These are phyloP conservation scores for Backusella psychrophila DNA, from an alignment of 192 early-diverging fungal species.

Conservation along the genomic window DNA sequence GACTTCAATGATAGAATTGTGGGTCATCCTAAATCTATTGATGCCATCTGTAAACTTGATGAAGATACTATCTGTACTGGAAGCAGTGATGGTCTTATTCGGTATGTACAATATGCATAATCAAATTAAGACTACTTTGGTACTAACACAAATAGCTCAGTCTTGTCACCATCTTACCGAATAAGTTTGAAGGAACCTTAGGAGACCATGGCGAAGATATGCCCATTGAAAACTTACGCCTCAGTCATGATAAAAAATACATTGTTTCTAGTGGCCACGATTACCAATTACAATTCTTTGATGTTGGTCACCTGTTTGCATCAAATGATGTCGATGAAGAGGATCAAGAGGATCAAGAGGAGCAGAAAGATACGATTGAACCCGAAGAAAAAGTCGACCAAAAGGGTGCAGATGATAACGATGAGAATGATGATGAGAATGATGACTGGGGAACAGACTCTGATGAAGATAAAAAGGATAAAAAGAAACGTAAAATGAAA, in stretches of 20 bases:
- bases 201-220: slow-evolving; percentile 85
- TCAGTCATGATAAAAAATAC: slow-evolving; percentile 70
- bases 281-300: slow-evolving; percentile 86
- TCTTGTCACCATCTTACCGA: slow-evolving; percentile 86
- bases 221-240: slow-evolving; percentile 81
- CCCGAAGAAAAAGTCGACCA: slow-evolving; percentile 27
- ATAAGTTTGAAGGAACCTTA: slow-evolving; percentile 84
- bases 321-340: slow-evolving; percentile 43
- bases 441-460: slow-evolving; percentile 17
- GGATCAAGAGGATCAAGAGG: slow-evolving; percentile 45
- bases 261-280: slow-evolving; percentile 88
- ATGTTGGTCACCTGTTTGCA: slow-evolving; percentile 62
- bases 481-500: slow-evolving; percentile 23
- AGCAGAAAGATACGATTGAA: slow-evolving; percentile 42
- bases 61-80: slow-evolving; percentile 89
- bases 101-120: slow-evolving; percentile 28
- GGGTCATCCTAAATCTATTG: slow-evolving; percentile 92
- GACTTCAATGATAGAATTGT: slow-evolving; percentile 92
- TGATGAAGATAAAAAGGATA: slow-evolving; percentile 11
- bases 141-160: slow-evolving; percentile 17
- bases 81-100: slow-evolving; percentile 87
- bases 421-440: slow-evolving; percentile 29
- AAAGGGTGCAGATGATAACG: slow-evolving; percentile 17
- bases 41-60: slow-evolving; percentile 79
- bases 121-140: not conserved